These are phyloP conservation scores for Epichloe typhina DNA, from an alignment of 2,329 filamentous ascomycete genomes.

Conservation along the genomic window DNA sequence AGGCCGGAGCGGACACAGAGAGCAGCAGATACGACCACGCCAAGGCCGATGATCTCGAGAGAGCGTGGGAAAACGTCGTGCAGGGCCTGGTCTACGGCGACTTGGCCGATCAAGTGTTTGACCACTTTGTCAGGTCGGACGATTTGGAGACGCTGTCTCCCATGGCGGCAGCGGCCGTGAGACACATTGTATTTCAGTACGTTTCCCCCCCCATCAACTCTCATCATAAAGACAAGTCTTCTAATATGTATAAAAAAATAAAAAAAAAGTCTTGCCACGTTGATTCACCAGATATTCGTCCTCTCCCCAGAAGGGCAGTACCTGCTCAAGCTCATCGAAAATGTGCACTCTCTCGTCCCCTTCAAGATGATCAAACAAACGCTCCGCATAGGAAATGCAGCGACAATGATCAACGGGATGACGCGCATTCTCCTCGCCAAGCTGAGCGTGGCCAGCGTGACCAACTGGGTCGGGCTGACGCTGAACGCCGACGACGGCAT, in stretches of 20 bases:
- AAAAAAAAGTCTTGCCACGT: constrained; percentile 48
- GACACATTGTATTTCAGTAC: constrained; percentile 58
- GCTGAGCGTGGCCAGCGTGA: constrained; percentile 57
- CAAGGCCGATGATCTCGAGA: constrained; percentile 45
- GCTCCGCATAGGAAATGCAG: constrained; percentile 62
- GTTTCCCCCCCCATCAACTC: constrained; percentile 12
- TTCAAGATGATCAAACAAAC: constrained; percentile 63
- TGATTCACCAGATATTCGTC: constrained; percentile 61
- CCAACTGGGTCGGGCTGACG: constrained; percentile 68
- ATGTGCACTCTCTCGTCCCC: constrained; percentile 55
- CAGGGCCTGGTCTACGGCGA: constrained; percentile 55
- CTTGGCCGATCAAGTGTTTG: constrained; percentile 51
- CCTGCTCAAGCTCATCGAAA: constrained; percentile 56
- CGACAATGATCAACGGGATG: constrained; percentile 69
- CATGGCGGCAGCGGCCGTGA: constrained; percentile 48
- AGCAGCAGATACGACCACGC: constrained; percentile 38
- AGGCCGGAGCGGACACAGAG: constrained; percentile 7
- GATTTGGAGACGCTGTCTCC: constrained; percentile 51
- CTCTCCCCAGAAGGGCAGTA: constrained; percentile 64
- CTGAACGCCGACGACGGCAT: constrained; percentile 61
- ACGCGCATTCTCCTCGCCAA: constrained; percentile 64
- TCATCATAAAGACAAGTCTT: too few relatives aligned
- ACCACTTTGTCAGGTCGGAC: constrained; percentile 44
- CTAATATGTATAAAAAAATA: too few relatives aligned
- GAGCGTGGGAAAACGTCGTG: constrained; percentile 54